Evolutionary conservation across 1,284 basidiomycete species (phyloP).

Genomic region (Microbotryomycetes sp.): DNA sequence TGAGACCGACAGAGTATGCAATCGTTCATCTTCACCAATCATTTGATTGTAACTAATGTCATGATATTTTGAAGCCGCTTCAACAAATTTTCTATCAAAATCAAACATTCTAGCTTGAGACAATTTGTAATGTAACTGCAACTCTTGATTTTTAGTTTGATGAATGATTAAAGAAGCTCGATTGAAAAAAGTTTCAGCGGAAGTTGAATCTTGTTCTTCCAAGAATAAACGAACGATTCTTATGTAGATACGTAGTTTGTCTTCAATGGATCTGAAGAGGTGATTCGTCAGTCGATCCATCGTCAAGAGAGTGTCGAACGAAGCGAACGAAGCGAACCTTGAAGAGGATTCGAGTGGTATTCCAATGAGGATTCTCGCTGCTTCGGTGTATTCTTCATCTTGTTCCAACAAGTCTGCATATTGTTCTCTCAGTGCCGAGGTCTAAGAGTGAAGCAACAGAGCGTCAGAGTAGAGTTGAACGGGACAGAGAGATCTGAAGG

Average conservation of each 20-base stretch:
- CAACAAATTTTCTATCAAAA: conserved; percentile 81
- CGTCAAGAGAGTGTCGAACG: neutral
- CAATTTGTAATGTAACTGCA: conserved; percentile 47
- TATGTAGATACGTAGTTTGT: conserved; percentile 84
- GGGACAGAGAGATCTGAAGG: neutral
- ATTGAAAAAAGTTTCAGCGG: conserved; percentile 93
- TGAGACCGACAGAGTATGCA: conserved; percentile 66
- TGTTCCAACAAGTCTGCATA: conserved; percentile 80
- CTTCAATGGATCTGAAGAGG: conserved; percentile 52
- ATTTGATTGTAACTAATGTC: conserved; percentile 56
- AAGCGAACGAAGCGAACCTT: conserved; percentile 50
- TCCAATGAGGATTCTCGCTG: conserved; percentile 81
- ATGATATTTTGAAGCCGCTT: conserved; percentile 91
- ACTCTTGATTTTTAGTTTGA: conserved; percentile 65
- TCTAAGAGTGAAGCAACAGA: conserved; percentile 48
- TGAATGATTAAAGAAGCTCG: conserved; percentile 86
- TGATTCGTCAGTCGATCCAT: neutral
- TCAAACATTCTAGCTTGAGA: conserved; percentile 78
- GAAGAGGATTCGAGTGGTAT: conserved; percentile 88
- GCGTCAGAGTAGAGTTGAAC: conserved; percentile 12
- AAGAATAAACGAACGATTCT: conserved; percentile 90
- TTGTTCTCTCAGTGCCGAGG: conserved; percentile 73
- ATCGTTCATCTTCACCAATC: conserved; percentile 82
- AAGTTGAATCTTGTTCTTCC: conserved; percentile 87
- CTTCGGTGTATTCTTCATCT: conserved; percentile 87